Evolutionary conservation across 176 grass and related monocot species (phyloP).

Genomic region (Aegilops speltoides): DNA sequence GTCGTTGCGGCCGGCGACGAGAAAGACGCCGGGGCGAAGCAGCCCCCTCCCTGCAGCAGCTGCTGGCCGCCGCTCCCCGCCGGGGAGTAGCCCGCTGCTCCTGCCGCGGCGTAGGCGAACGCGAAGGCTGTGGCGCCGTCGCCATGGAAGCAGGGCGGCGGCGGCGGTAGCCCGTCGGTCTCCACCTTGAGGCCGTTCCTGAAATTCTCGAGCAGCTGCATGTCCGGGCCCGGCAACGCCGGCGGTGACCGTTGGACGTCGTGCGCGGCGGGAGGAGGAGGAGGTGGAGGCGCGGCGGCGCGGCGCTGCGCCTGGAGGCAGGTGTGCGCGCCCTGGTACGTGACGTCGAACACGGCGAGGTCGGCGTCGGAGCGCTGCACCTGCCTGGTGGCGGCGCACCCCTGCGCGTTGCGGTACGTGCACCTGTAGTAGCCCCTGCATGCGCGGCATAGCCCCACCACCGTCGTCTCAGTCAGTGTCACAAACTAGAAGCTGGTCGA

Average conservation of each 20-base stretch:
- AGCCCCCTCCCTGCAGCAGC: background rate
- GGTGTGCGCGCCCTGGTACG: slow-evolving; percentile 68
- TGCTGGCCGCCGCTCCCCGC: background rate
- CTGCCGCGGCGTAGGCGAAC: slow-evolving; percentile 13
- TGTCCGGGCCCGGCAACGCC: background rate
- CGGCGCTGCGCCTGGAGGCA: slow-evolving; percentile 46
- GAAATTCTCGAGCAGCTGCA: slow-evolving; percentile 55
- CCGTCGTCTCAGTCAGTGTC: background rate
- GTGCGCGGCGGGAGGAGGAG: background rate
- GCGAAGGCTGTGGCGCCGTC: background rate
- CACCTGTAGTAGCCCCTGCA: slow-evolving; percentile 90
- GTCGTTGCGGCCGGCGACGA: slow-evolving; percentile 22
- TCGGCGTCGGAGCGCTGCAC: slow-evolving; percentile 87
- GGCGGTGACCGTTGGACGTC: background rate
- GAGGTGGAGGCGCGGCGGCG: background rate
- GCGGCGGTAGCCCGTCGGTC: background rate
- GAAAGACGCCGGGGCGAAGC: slow-evolving; percentile 22
- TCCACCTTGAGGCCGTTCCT: slow-evolving; percentile 39
- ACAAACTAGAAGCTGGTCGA: background rate
- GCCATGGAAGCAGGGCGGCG: background rate
- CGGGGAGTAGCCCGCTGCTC: slow-evolving; percentile 6
- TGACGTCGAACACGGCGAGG: slow-evolving; percentile 61
- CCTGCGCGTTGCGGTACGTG: slow-evolving; percentile 57
- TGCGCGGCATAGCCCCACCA: background rate
- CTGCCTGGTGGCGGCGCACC: slow-evolving; percentile 74